Evolutionary conservation across 371 early-diverging fungal species (phyloP).

Genomic region (Batkoa obscura): DNA sequence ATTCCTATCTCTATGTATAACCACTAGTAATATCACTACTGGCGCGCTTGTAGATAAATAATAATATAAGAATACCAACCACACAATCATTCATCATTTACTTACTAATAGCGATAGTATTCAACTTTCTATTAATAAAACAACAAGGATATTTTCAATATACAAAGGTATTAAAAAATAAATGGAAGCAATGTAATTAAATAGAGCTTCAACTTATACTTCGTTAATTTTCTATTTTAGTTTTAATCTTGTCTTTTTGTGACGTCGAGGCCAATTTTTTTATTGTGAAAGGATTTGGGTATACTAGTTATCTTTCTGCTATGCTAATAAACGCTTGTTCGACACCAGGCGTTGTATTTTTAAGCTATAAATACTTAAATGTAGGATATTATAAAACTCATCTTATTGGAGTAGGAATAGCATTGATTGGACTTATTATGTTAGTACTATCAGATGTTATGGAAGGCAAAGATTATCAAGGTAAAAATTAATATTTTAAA

Average conservation of each 20-base stretch:
- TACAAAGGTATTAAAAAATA: slow-evolving; percentile 22
- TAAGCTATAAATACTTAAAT: slow-evolving; percentile 35
- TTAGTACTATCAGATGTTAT: slow-evolving; percentile 37
- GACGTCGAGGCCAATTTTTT: slow-evolving; percentile 69
- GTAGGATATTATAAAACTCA: slow-evolving; percentile 40
- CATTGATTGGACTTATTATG: slow-evolving; percentile 40
- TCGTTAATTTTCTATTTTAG: no score
- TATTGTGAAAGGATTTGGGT: slow-evolving; percentile 48
- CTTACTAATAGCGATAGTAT: slow-evolving; percentile 36
- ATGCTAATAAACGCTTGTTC: slow-evolving; percentile 61
- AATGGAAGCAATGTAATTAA: slow-evolving; percentile 16
- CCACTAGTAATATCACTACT: slow-evolving; percentile 36
- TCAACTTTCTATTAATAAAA: slow-evolving; percentile 30
- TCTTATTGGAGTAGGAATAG: slow-evolving; percentile 36
- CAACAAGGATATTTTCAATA: slow-evolving; percentile 28
- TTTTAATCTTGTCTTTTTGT: slow-evolving; percentile 20
- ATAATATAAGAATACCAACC: slow-evolving; percentile 34
- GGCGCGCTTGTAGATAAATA: slow-evolving; percentile 22
- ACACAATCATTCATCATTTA: slow-evolving; percentile 48
- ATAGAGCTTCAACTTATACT: no score
- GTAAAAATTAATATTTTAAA: not conserved
- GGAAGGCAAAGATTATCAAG: not conserved
- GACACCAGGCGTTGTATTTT: slow-evolving; percentile 40
- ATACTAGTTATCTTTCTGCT: slow-evolving; percentile 46
- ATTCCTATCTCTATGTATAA: slow-evolving; percentile 50